These are phyloP conservation scores for Fusarium verticillioides DNA, from an alignment of 2,329 filamentous ascomycete species.

Conservation along the genomic window DNA sequence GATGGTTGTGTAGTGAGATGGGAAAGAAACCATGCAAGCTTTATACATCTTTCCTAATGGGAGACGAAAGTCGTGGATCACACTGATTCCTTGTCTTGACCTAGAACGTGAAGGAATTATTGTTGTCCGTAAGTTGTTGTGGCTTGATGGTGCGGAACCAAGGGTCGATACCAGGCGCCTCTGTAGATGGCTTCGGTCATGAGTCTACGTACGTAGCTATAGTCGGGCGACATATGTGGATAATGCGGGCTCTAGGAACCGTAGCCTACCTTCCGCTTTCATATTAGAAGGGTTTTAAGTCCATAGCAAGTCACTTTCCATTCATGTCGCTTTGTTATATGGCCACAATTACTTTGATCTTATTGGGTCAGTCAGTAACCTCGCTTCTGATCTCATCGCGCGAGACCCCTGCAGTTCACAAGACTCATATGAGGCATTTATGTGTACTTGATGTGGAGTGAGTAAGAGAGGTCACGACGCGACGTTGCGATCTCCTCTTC, in stretches of 20 bases:
- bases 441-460: not conserved
- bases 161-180: not conserved
- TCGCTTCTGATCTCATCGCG: not conserved
- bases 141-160: not conserved
- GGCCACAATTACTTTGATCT: fast-evolving
- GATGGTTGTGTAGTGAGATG: not conserved
- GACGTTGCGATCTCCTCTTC: not conserved
- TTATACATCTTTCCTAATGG: not conserved
- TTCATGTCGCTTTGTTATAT: not conserved
- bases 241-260: not conserved
- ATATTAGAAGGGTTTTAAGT: not conserved
- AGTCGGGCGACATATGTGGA: not conserved
- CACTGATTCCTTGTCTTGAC: fast-evolving
- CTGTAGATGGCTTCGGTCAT: not conserved
- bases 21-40: not conserved
- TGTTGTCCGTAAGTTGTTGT: not conserved
- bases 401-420: not conserved
- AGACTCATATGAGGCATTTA: not conserved
- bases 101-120: not conserved
- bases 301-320: not conserved
- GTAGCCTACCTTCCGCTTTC: not conserved
- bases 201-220: too few species aligned
- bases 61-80: fast-evolving
- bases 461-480: not conserved
- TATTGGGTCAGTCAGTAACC: not conserved